Conservation (phyloP, 768 basidiomycete genomes). For the Suillus tomentosus region DNA sequence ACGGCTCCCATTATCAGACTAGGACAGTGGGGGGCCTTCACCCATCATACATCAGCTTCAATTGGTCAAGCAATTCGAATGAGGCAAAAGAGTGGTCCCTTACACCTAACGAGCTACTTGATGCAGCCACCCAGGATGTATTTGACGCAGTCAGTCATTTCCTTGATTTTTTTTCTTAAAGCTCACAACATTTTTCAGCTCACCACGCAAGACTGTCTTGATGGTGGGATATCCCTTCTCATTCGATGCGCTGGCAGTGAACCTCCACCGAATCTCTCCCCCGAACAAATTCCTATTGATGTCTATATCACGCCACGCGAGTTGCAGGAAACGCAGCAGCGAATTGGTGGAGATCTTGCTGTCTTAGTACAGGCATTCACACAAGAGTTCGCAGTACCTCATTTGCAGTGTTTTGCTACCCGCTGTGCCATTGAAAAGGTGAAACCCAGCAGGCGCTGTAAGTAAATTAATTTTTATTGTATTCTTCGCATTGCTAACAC, state of each 20-base stretch:
- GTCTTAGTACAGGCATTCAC: constrained; percentile 13
- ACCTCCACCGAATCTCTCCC: neutral
- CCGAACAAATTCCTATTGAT: constrained; percentile 7
- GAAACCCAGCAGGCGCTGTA: neutral
- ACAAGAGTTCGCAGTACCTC: constrained; percentile 14
- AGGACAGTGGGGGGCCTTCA: constrained; percentile 9
- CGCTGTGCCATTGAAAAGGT: constrained; percentile 11
- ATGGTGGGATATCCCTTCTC: constrained; percentile 13
- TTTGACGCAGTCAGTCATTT: constrained; percentile 8
- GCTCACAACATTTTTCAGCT: constrained; percentile 10
- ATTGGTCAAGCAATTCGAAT: neutral
- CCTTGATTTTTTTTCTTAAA: neutral
- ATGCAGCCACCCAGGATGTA: constrained; percentile 2
- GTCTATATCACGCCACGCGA: neutral
- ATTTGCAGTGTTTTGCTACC: constrained; percentile 6
- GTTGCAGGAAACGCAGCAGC: constrained; percentile 4
- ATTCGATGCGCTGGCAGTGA: constrained; percentile 12
- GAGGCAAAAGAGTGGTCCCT: neutral
- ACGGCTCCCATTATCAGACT: constrained; percentile 10
- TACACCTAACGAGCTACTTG: neutral
- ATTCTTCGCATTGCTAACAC: neutral
- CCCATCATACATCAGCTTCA: constrained; percentile 12
- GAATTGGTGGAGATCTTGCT: neutral
- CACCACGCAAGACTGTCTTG: constrained; percentile 12
- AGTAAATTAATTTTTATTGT: neutral